Percentiles rank a stretch among this genome's conserved stretches.
Evolutionary conservation across 2,329 filamentous ascomycete genomes (phyloP).

Genomic region (Calonectria pteridis): DNA sequence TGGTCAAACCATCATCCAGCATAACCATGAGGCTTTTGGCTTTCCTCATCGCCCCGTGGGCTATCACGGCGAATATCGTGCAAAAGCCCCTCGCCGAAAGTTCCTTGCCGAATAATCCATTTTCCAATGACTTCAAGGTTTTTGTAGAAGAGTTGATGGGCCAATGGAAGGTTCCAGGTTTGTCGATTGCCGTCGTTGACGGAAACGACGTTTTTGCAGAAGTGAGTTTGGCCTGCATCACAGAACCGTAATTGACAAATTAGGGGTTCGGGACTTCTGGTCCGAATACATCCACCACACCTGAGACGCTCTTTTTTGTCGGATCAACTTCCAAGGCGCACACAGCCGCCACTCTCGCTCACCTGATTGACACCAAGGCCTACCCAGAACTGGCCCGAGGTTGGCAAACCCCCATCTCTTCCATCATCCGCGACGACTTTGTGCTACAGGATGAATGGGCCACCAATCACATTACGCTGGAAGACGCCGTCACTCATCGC

Average conservation of each 20-base stretch:
- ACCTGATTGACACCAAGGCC: constrained; percentile 59
- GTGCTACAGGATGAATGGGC: constrained; percentile 60
- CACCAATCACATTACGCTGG: constrained; percentile 63
- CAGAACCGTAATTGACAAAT: neutral
- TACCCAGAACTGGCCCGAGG: constrained; percentile 47
- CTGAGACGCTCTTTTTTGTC: constrained; percentile 65
- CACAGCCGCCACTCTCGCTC: constrained; percentile 62
- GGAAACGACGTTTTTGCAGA: constrained; percentile 38
- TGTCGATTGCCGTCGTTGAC: constrained; percentile 45
- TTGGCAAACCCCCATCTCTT: constrained; percentile 61
- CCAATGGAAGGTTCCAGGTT: constrained; percentile 44
- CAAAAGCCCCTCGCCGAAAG: neutral
- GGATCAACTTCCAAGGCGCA: constrained; percentile 70
- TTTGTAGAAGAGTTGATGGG: constrained; percentile 23
- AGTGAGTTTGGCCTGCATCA: constrained; percentile 24
- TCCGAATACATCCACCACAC: constrained; percentile 55
- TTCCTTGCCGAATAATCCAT: neutral
- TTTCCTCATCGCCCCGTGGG: neutral
- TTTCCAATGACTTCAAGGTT: neutral
- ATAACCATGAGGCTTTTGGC: neutral
- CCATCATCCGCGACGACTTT: constrained; percentile 64
- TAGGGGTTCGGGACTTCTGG: constrained; percentile 45
- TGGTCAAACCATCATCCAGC: neutral
- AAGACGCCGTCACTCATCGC: constrained; percentile 66
- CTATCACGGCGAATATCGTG: neutral